Evolutionary conservation across 106 monocot genomes (phyloP).

Genomic region (Vanilla planifolia): DNA sequence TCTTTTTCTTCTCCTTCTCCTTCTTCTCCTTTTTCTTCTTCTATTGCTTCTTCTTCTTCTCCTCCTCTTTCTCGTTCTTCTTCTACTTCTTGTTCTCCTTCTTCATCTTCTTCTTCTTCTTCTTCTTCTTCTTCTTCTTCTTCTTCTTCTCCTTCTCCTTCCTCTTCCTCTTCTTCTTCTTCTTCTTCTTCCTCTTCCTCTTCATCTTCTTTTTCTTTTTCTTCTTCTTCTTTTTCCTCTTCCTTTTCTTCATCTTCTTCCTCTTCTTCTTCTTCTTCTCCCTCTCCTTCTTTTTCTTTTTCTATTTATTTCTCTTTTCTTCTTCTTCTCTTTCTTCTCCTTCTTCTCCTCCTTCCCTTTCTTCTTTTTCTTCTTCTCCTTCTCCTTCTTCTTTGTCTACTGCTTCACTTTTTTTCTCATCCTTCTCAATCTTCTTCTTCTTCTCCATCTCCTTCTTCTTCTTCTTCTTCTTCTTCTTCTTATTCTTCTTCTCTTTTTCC

Average conservation of each 20-base stretch:
- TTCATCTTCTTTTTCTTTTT: neutral
- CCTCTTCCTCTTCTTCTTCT: neutral
- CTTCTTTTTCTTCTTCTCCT: neutral
- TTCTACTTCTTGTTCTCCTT: neutral
- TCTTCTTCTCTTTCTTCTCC: neutral
- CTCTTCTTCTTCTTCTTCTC: neutral
- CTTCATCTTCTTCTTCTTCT: neutral
- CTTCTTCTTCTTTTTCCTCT: neutral
- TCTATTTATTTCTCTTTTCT: neutral
- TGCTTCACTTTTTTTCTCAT: neutral
- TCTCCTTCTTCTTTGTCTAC: neutral
- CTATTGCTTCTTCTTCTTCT: too few relatives aligned
- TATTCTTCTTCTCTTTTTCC: neutral
- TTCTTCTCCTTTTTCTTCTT: neutral
- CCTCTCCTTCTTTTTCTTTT: neutral
- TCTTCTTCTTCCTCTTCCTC: neutral
- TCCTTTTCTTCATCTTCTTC: neutral
- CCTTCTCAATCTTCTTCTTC: neutral
- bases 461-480: neutral
- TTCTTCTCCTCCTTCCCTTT: neutral
- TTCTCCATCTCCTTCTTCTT: neutral
- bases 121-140: neutral
- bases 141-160: neutral
- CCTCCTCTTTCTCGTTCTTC: neutral
- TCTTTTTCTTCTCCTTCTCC: neutral